Evolutionary conservation across 2,329 filamentous ascomycete genomes (phyloP), one percentile per base, ranked within the genome.

Genomic region (Coniella vitis): DNA sequence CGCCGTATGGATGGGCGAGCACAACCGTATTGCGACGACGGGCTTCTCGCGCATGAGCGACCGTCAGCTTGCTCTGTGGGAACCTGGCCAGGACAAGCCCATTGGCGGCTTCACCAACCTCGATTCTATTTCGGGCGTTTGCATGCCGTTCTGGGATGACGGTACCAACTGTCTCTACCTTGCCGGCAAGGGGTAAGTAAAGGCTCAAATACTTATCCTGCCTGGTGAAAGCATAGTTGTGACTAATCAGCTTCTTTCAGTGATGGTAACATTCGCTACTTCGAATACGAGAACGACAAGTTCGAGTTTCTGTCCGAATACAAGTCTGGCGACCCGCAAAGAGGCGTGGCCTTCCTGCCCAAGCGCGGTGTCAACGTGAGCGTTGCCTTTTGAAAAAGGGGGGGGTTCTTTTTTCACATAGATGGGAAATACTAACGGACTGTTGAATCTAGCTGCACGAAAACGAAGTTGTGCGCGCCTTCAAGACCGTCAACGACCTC

Each of bases 1-100:
- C 64, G 86, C 86, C 25, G 90, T 95, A 13, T 98, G 93, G 93
- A 79, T 98, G 78, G 93, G 91, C 63, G 93, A 97, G 69, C 89
- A 94, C 63, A 94, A 97, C 71, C 84, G 91, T 56, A 84, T 98
- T 61, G 93, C 88, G 46, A 97, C 93, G 2, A 97, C 93, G 5
- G 93, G 93, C 56, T 98, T 98, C 76, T 96, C 90, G 44, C 87
- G 84, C 65, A 97, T 97, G 93, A 97, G 93, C 65, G 93, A 98
- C 71, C 84, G 93, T 47, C 93, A 98, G 67, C 78, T 98, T 58
- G 93, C 87, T 46, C 76, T 98, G 34, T 98, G 93, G 93, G 93
- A 98, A 72, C 83, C 90, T 41, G 87, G 90, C 58, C 84, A 81
- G 56, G 80, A 83, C 32, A 85, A 94, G 60, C 93, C 93, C 42